These are phyloP conservation scores for Ophiocordyceps camponoti-floridani DNA, from an alignment of 2,329 filamentous ascomycete species.

Conservation along the genomic window DNA sequence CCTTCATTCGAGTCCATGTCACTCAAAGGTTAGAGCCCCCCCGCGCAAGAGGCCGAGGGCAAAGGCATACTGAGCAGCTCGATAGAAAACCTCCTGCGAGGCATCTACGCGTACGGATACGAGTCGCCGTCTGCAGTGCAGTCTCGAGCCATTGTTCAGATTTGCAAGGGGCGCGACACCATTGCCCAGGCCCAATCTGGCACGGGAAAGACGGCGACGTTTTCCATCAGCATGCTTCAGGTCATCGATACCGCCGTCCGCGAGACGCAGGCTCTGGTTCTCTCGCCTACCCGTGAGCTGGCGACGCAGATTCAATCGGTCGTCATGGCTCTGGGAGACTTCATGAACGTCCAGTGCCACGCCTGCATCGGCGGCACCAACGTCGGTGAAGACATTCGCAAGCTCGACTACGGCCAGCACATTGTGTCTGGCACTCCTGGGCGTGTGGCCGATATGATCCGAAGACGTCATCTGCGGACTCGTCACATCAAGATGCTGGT, in stretches of 20 bases:
- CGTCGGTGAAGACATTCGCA: conserved; percentile 97
- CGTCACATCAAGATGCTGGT: conserved; percentile 99
- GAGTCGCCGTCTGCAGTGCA: conserved; percentile 96
- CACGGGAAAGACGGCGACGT: conserved; percentile 98
- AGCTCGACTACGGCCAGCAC: conserved; percentile 87
- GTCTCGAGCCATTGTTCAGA: conserved; percentile 96
- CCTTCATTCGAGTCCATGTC: conserved; percentile 94
- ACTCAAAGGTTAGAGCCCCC: conserved; percentile 48
- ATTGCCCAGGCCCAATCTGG: conserved; percentile 99
- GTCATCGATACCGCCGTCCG: conserved; percentile 93
- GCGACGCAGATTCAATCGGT: conserved; percentile 99
- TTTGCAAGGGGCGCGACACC: conserved; percentile 99
- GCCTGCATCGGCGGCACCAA: conserved; percentile 98
- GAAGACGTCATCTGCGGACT: conserved; percentile 91
- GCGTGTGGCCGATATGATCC: conserved; percentile 99
- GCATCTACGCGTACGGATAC: conserved; percentile 96
- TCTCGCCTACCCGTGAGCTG: conserved; percentile 94
- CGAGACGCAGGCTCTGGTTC: conserved; percentile 94
- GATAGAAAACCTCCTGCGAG: conserved; percentile 77
- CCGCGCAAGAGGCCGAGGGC: background rate
- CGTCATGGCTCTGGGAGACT: conserved; percentile 94
- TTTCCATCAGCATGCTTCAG: conserved; percentile 97
- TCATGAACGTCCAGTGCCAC: conserved; percentile 98
- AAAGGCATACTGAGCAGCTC: background rate
- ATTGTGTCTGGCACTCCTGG: conserved; percentile 95